phyloP scores from a whole-genome alignment of 2,329 filamentous ascomycete species.

The Rhynchosporium graminicola region DNA sequence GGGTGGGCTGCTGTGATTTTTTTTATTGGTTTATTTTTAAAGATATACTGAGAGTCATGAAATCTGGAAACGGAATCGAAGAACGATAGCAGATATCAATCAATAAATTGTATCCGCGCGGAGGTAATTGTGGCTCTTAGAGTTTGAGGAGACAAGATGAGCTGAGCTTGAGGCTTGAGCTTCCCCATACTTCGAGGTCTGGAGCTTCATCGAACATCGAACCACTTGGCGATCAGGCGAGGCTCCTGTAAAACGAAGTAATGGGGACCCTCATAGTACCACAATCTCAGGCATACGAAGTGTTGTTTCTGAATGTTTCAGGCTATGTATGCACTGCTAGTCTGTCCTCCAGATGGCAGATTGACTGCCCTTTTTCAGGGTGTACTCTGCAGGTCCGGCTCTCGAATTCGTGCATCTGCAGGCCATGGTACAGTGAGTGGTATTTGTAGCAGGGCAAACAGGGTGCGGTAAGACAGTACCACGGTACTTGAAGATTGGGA shows the following conservation, averaged over 20 bases:
- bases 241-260: not conserved
- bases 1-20: conserved; percentile 3
- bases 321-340: conserved; percentile 3
- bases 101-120: not conserved
- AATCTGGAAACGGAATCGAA: not conserved
- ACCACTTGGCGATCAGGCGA: not conserved
- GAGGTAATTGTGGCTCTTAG: not conserved
- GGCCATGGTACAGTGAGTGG: not conserved
- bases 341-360: not conserved
- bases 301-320: not conserved
- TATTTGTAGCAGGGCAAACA: not conserved
- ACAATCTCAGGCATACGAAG: not conserved
- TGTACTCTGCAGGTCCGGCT: conserved; percentile 12
- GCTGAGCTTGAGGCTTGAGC: not conserved
- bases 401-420: conserved; percentile 7
- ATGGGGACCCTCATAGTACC: not conserved
- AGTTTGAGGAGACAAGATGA: not conserved
- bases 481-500: not conserved
- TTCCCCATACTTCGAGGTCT: conserved; percentile 11
- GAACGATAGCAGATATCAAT: no score
- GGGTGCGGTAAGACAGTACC: not conserved
- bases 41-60: not conserved
- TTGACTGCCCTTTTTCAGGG: conserved; percentile 11
- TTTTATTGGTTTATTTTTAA: not conserved
- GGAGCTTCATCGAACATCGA: conserved; percentile 1